A percentile compares a stretch with the other conserved stretches of the same genome.
phyloP scores from a whole-genome alignment of 2,329 filamentous ascomycete species.

The Botrytis fragariae region DNA sequence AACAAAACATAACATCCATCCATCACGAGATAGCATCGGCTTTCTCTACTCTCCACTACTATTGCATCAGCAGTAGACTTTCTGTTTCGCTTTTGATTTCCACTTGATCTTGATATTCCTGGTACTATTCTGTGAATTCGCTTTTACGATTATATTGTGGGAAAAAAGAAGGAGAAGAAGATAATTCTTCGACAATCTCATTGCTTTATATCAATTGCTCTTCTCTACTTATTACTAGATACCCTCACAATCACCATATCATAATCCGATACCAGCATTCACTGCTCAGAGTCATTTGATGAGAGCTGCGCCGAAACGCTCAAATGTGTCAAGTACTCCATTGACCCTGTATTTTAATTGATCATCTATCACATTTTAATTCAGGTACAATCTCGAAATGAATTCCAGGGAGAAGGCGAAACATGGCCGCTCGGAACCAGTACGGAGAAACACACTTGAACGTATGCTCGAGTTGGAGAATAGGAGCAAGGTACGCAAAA shows the following conservation, averaged over 20 bases:
- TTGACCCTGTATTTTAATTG: slow-evolving; percentile 1
- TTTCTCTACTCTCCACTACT: neutral
- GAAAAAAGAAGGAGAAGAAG: neutral
- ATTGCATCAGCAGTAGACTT: slow-evolving; percentile 7
- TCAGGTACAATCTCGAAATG: slow-evolving; percentile 20
- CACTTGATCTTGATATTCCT: neutral
- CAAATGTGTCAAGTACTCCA: neutral
- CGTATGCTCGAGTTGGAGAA: slow-evolving; percentile 60
- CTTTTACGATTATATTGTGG: neutral
- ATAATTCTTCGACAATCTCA: neutral
- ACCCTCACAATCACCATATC: neutral
- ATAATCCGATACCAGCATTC: neutral
- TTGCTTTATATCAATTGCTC: slow-evolving; percentile 1
- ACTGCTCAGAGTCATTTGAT: neutral
- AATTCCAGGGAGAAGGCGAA: slow-evolving; percentile 23
- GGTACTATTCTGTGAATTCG: neutral
- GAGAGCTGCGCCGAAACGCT: neutral
- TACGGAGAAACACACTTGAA: slow-evolving; percentile 43
- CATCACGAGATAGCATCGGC: neutral
- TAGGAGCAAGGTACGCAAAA: slow-evolving; percentile 52
- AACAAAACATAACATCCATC: neutral
- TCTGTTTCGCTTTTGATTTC: neutral
- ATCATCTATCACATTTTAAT: slow-evolving; percentile 17
- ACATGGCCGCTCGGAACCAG: slow-evolving; percentile 20
- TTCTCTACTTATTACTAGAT: slow-evolving; percentile 1